Percentiles rank a stretch among this genome's conserved stretches.
phyloP scores from a whole-genome alignment of 2,329 filamentous ascomycete species.

The Aureobasidium sp. region DNA sequence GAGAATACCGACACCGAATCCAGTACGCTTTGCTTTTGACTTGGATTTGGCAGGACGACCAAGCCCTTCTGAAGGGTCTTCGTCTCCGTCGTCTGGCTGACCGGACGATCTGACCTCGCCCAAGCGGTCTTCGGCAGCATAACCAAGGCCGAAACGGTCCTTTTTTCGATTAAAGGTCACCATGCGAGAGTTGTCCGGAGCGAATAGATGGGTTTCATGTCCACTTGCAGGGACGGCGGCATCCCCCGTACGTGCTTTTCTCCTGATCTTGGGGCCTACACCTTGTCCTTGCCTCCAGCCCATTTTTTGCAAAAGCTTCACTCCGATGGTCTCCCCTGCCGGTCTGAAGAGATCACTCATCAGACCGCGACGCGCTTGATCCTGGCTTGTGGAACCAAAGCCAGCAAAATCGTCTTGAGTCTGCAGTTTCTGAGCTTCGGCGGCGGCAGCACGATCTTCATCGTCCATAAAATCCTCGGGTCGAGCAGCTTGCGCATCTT shows the following conservation, averaged over 20 bases:
- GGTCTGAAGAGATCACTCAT: constrained; percentile 67
- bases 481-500: constrained; percentile 57
- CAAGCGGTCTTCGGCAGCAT: constrained; percentile 52
- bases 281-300: constrained; percentile 94
- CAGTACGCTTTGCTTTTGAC: constrained; percentile 54
- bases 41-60: constrained; percentile 27
- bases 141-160: constrained; percentile 65
- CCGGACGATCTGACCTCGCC: constrained; percentile 3
- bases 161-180: constrained; percentile 59
- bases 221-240: constrained; percentile 23
- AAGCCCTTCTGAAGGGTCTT: constrained; percentile 30
- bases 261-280: constrained; percentile 76
- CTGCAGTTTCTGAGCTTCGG: constrained; percentile 67
- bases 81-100: constrained; percentile 25
- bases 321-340: constrained; percentile 77
- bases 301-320: constrained; percentile 81
- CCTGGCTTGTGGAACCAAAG: constrained; percentile 59
- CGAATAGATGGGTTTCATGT: constrained; percentile 62
- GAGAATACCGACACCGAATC: constrained; percentile 79
- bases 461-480: constrained; percentile 97
- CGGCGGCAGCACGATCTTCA: constrained; percentile 82
- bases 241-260: constrained; percentile 53
- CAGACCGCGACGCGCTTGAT: constrained; percentile 44
- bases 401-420: constrained; percentile 69
- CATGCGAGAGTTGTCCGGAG: constrained; percentile 70